phyloP scores from a whole-genome alignment of 1,284 basidiomycete species.

The Rhodotorula sp. region DNA sequence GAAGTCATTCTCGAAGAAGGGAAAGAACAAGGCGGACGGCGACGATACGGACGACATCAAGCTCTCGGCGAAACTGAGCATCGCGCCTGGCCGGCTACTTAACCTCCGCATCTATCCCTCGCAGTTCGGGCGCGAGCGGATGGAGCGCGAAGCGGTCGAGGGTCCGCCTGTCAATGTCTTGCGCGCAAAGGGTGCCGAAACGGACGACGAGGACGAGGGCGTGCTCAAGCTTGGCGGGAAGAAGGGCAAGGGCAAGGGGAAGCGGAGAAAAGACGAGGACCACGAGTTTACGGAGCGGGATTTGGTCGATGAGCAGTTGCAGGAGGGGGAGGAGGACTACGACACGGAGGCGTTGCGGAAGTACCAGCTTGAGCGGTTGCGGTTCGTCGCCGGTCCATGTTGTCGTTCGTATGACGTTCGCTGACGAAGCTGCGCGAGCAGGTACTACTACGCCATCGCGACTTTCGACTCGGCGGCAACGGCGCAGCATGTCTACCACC shows the following conservation, averaged over 20 bases:
- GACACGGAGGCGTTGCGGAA: constrained; percentile 84
- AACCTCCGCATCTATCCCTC: constrained; percentile 85
- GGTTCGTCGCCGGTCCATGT: no score
- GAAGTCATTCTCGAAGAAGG: constrained; percentile 9
- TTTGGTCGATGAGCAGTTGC: constrained; percentile 52
- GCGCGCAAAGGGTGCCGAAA: constrained; percentile 47
- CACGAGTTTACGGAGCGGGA: constrained; percentile 56
- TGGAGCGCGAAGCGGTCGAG: constrained; percentile 82
- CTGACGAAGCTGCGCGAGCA: constrained; percentile 46
- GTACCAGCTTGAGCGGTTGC: constrained; percentile 89
- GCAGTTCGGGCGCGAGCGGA: constrained; percentile 85
- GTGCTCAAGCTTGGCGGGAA: constrained; percentile 37
- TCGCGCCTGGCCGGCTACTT: constrained; percentile 61
- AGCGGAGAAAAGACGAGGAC: constrained; percentile 55
- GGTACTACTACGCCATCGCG: constrained; percentile 95
- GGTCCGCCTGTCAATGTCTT: constrained; percentile 89
- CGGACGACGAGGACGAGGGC: constrained; percentile 40
- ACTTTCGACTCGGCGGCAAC: constrained; percentile 79
- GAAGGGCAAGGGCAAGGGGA: constrained; percentile 40
- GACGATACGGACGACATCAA: constrained; percentile 41
- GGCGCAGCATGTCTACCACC: constrained; percentile 76
- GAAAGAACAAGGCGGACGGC: constrained; percentile 32
- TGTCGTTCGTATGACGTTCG: fast-evolving
- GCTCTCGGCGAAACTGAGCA: constrained; percentile 40
- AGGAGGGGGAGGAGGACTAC: constrained; percentile 52